These are phyloP conservation scores for Coemansia sp. DNA, from an alignment of 192 early-diverging fungal genomes.

Conservation along the genomic window DNA sequence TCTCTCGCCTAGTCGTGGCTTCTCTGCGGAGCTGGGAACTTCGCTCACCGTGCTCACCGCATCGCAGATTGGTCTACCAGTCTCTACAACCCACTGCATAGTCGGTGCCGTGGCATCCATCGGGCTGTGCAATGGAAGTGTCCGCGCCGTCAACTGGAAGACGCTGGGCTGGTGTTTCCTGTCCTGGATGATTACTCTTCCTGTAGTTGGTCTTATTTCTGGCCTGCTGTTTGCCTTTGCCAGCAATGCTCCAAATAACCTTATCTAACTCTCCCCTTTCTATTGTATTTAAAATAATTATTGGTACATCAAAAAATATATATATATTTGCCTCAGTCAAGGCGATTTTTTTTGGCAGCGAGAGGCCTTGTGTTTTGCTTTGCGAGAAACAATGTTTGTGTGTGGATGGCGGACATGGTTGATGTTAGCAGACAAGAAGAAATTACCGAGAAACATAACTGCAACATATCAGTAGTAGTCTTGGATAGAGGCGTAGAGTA, in stretches of 20 bases:
- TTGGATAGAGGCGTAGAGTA: too few relatives aligned
- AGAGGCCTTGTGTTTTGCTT: too few relatives aligned
- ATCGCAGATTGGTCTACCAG: slow-evolving; percentile 74
- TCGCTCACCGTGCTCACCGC: slow-evolving; percentile 76
- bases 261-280: slow-evolving; percentile 8
- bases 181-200: slow-evolving; percentile 77
- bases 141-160: slow-evolving; percentile 74
- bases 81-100: slow-evolving; percentile 84
- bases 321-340: too few relatives aligned
- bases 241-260: slow-evolving; percentile 51
- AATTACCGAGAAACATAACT: too few relatives aligned
- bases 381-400: too few relatives aligned
- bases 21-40: slow-evolving; percentile 75
- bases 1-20: slow-evolving; percentile 77
- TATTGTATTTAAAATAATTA: too few relatives aligned
- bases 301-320: too few relatives aligned
- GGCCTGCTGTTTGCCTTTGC: slow-evolving; percentile 71
- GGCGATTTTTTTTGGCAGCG: too few relatives aligned
- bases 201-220: slow-evolving; percentile 61
- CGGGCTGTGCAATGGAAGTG: slow-evolving; percentile 69
- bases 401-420: too few relatives aligned
- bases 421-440: too few relatives aligned
- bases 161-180: slow-evolving; percentile 62
- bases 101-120: slow-evolving; percentile 73
- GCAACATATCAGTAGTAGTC: too few relatives aligned